These are phyloP conservation scores for Suaeda aralocaspica DNA, from an alignment of 148 eudicot genomes.

Conservation along the genomic window DNA sequence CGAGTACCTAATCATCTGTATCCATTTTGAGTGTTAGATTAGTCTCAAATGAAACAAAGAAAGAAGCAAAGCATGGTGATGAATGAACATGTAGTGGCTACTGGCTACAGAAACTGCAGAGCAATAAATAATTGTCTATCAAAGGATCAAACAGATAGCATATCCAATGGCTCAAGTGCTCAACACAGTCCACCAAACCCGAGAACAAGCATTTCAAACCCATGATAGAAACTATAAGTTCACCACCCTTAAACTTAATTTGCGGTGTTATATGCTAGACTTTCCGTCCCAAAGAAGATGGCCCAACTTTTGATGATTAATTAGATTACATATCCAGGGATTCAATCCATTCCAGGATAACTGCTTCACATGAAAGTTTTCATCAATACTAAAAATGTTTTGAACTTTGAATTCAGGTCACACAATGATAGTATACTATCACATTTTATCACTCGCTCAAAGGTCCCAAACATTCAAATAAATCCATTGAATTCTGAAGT, in stretches of 20 bases:
- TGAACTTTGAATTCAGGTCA: too few species aligned
- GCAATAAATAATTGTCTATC: background rate
- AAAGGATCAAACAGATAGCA: background rate
- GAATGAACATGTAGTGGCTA: slow-evolving; percentile 4
- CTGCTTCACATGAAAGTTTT: too few species aligned
- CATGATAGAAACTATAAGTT: background rate
- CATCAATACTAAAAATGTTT: background rate
- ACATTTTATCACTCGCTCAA: background rate
- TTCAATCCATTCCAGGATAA: background rate
- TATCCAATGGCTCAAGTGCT: background rate
- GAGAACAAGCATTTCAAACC: background rate
- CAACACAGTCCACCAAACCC: too few species aligned
- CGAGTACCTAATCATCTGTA: slow-evolving; percentile 75
- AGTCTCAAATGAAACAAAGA: slow-evolving; percentile 5
- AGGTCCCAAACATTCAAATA: background rate
- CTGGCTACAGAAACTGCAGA: background rate
- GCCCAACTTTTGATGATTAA: too few species aligned
- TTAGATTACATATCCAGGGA: too few species aligned
- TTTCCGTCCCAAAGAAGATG: too few species aligned
- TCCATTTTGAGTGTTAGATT: slow-evolving; percentile 17
- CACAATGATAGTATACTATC: background rate
- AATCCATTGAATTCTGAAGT: background rate
- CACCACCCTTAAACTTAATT: background rate
- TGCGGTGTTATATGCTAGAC: too few species aligned
- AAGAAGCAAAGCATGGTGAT: background rate